Base-by-base conservation (phyloP, 768 basidiomycete genomes). In the Mycena galopus region DNA sequence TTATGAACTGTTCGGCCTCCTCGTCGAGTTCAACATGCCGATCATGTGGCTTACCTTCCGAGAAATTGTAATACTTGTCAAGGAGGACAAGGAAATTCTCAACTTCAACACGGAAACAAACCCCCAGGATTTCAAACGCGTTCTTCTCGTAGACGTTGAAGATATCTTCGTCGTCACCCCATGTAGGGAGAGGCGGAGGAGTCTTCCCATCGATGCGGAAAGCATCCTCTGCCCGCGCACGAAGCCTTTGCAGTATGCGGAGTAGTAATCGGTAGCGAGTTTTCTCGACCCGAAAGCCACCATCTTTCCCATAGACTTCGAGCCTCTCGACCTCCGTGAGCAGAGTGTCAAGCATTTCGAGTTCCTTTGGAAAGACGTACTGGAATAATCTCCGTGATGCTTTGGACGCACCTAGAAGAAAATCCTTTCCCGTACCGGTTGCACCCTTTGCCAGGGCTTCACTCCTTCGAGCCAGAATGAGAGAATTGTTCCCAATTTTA, bases 121-220 rank as follows among this genome's bases (percentile, higher is more conserved):
- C 64, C 3, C 27, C 35, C 12, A 30, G 12, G 16, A 65, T 65
- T 51, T 65, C 64, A 30, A 39, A 65, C 2, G 14, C 30, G 17
- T 39, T 55, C 8, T 11, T 51, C 1, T 11, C 0, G 19, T 56
- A 65, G 4, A 10, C 37, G 1, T 65, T 25, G 19, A 27, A 9
- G 14, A 65, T 55, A 78, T 65, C 64, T 21, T 55, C 64, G 5
- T 65, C 35, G 9, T 56, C 39, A 16, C 50, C 64, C 64, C 64
- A 65, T 11, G 32, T 19, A 2, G 62, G 62, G 2, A 64, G 47
- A 8, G 62, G 23, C 4, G 62, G 47, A 33, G 47, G 47, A 10
- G 32, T 51, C 23, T 51, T 64, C 30, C 62, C 62, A 25, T 23
- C 44, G 14, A 64, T 17, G 4, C 17, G 30, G 29, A 64, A 64